Evolutionary conservation across 2,329 filamentous ascomycete genomes (phyloP).

Genomic region (Rhexocercosporidium sp.): DNA sequence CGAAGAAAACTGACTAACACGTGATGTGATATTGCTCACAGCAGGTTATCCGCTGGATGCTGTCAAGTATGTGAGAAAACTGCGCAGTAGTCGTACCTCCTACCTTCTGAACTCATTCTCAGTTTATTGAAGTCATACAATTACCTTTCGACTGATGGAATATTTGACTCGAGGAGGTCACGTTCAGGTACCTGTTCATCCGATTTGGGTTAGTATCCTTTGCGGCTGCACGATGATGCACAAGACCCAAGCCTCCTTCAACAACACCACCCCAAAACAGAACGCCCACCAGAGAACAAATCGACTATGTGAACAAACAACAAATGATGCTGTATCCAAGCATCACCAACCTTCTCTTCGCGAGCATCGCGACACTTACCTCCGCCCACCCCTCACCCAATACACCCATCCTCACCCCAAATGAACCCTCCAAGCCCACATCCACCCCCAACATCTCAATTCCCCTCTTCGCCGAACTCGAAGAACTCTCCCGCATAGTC

Average conservation of each 20-base stretch:
- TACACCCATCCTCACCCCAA: constrained; percentile 19
- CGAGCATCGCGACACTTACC: not conserved
- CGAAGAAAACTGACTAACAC: too few relatives aligned
- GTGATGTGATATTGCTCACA: too few relatives aligned
- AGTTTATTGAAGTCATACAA: too few relatives aligned
- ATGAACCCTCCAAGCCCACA: constrained; percentile 18
- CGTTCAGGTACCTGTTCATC: not conserved
- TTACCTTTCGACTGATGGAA: too few relatives aligned
- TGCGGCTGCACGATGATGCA: constrained; percentile 10
- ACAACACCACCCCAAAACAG: not conserved
- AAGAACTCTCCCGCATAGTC: constrained; percentile 87
- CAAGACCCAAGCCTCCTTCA: constrained; percentile 6
- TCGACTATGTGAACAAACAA: constrained; percentile 33
- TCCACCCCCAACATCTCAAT: constrained; percentile 53
- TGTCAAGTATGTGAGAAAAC: too few relatives aligned
- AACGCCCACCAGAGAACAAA: not conserved
- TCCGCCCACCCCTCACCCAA: not conserved
- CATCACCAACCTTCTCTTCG: constrained; percentile 26
- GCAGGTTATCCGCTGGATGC: too few relatives aligned
- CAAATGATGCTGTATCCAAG: constrained; percentile 34
- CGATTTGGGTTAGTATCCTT: not conserved
- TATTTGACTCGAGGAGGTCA: not conserved
- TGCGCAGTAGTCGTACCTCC: too few relatives aligned
- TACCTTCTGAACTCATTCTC: too few relatives aligned
- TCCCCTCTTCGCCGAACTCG: constrained; percentile 77